These are phyloP conservation scores for Teratosphaeria gauchensis DNA, from an alignment of 2,329 filamentous ascomycete genomes.

Conservation along the genomic window DNA sequence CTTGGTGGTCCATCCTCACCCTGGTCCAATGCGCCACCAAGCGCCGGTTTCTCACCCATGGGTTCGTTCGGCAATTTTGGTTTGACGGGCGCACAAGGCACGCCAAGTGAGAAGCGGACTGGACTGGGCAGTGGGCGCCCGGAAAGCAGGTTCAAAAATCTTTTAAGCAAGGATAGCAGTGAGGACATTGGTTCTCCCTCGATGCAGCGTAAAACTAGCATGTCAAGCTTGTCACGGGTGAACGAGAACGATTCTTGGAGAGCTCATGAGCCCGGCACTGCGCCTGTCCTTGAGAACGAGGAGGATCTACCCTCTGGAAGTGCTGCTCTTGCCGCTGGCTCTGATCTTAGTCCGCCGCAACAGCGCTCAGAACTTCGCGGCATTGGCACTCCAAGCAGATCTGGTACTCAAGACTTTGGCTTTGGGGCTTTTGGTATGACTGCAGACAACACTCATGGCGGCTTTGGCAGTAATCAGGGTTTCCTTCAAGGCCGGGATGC, in stretches of 20 bases:
- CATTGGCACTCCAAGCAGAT: constrained; percentile 36
- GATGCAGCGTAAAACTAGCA: constrained; percentile 46
- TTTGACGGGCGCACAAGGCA: constrained; percentile 42
- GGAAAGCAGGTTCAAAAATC: constrained; percentile 75
- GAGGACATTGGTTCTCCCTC: constrained; percentile 45
- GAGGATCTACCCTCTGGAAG: constrained; percentile 57
- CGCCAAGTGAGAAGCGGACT: constrained; percentile 60
- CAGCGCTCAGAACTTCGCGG: constrained; percentile 32
- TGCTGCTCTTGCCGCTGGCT: constrained; percentile 67
- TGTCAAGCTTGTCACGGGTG: constrained; percentile 44
- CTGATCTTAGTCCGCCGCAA: constrained; percentile 39
- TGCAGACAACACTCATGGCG: constrained; percentile 32
- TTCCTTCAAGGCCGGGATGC: constrained; percentile 42
- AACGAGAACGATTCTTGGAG: constrained; percentile 46
- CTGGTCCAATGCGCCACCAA: constrained; percentile 51
- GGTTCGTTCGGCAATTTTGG: constrained; percentile 88
- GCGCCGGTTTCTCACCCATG: constrained; percentile 59
- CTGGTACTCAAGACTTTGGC: constrained; percentile 45
- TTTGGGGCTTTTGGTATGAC: constrained; percentile 54
- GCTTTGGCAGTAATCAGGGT: constrained; percentile 15
- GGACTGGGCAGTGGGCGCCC: constrained; percentile 57
- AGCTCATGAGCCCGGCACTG: constrained; percentile 14
- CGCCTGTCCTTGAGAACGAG: constrained; percentile 52
- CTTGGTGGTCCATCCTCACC: constrained; percentile 42
- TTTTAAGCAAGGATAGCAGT: constrained; percentile 67